Percentiles rank a stretch among this genome's conserved stretches.
Evolutionary conservation across 257 asterid genomes (phyloP).

Genomic region (Przewalskia tangutica): DNA sequence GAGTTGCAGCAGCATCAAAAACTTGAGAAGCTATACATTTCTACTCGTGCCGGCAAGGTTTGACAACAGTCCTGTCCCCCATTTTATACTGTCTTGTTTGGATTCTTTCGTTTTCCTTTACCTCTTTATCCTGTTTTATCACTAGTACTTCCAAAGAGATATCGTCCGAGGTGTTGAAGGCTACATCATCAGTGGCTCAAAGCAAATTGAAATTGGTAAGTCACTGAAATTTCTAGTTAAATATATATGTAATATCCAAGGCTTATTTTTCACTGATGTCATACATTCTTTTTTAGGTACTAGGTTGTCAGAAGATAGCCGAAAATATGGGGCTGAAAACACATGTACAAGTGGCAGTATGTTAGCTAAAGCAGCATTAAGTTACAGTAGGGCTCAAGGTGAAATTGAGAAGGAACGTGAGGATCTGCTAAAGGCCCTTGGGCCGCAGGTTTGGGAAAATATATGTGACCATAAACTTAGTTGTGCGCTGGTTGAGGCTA

Average conservation of each 20-base stretch:
- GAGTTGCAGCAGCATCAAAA: slow-evolving; percentile 45
- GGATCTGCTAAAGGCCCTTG: slow-evolving; percentile 29
- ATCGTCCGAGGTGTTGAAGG: slow-evolving; percentile 69
- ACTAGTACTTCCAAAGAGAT: slow-evolving; percentile 71
- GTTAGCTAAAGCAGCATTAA: slow-evolving; percentile 34
- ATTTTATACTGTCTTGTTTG: neutral
- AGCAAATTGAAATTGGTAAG: slow-evolving; percentile 71
- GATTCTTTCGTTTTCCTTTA: neutral
- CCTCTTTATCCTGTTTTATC: neutral
- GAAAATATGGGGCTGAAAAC: slow-evolving; percentile 45
- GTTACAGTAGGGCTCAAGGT: slow-evolving; percentile 30
- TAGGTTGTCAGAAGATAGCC: slow-evolving; percentile 42
- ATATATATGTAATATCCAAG: neutral
- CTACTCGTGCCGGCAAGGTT: slow-evolving; percentile 82
- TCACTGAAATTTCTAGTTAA: neutral
- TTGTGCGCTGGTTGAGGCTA: neutral
- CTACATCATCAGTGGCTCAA: slow-evolving; percentile 52
- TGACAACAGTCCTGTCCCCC: neutral
- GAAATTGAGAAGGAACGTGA: slow-evolving; percentile 39
- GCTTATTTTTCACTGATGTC: neutral
- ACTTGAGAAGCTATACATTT: slow-evolving; percentile 54
- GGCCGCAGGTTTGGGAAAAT: slow-evolving; percentile 36
- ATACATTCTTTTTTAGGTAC: slow-evolving; percentile 26
- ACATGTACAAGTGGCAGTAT: slow-evolving; percentile 35
- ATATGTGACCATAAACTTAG: neutral